Conservation (phyloP, 202 grass and related monocot genomes). For the Setaria italica region DNA sequence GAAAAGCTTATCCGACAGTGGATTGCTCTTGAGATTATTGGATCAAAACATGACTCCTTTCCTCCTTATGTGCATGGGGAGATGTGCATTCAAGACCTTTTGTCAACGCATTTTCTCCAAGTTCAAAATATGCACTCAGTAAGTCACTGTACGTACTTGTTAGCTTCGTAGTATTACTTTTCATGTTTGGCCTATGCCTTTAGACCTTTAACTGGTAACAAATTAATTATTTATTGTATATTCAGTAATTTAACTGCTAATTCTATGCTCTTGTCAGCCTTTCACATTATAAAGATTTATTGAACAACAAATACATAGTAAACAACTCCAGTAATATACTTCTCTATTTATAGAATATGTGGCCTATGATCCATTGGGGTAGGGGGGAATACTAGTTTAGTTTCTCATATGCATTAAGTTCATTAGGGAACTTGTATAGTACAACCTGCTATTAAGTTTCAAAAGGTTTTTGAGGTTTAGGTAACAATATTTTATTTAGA, state of each 20-base stretch:
- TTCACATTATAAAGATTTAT: neutral
- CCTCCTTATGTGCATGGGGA: slow-evolving; percentile 42
- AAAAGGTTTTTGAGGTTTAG: neutral
- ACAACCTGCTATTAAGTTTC: neutral
- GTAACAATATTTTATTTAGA: neutral
- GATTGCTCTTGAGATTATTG: slow-evolving; percentile 55
- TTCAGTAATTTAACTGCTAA: neutral
- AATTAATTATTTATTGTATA: neutral
- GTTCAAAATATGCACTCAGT: slow-evolving; percentile 8
- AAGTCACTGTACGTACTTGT: slow-evolving; percentile 6
- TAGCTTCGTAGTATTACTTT: neutral
- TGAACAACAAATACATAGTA: neutral
- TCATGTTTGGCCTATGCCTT: neutral
- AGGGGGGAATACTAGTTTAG: neutral
- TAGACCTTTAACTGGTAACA: neutral
- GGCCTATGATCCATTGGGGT: neutral
- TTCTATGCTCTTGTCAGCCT: neutral
- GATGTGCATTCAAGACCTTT: slow-evolving; percentile 46
- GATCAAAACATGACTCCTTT: slow-evolving; percentile 32
- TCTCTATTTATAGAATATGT: neutral
- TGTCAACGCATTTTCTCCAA: slow-evolving; percentile 57
- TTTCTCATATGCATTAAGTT: neutral
- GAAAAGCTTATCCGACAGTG: slow-evolving; percentile 57
- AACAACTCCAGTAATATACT: neutral
- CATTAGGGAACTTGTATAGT: neutral